These are phyloP conservation scores for Globisporangium apiculatum DNA, from an alignment of 352 stramenopile genomes.

Conservation along the genomic window DNA sequence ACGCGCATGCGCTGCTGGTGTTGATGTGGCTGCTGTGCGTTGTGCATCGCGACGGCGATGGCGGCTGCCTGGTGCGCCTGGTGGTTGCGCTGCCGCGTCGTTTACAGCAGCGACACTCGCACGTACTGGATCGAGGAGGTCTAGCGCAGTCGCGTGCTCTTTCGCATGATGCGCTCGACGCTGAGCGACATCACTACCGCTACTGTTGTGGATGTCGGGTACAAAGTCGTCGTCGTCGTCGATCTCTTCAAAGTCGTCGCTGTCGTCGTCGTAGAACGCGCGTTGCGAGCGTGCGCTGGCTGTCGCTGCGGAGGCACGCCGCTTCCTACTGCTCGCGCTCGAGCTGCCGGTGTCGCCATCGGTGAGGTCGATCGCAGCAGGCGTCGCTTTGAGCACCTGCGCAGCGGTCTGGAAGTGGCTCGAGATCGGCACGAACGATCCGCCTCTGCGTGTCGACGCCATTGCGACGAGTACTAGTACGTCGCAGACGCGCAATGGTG, in stretches of 20 bases:
- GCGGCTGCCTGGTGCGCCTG: constrained; percentile 10
- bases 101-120: background rate
- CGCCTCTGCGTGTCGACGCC: constrained; percentile 7
- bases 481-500: too few relatives aligned
- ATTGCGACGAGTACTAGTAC: background rate
- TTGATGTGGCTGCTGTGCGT: background rate
- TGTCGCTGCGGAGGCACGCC: background rate
- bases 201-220: constrained; percentile 20
- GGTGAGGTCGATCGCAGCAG: constrained; percentile 45
- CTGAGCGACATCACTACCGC: background rate
- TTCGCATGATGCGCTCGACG: background rate
- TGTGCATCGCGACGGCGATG: constrained; percentile 4
- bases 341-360: constrained; percentile 6
- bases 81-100: too few relatives aligned
- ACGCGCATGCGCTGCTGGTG: background rate
- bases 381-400: constrained; percentile 8
- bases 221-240: background rate
- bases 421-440: constrained; percentile 40
- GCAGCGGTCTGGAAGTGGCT: constrained; percentile 44
- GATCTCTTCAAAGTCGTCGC: constrained; percentile 18
- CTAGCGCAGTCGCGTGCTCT: constrained; percentile 20
- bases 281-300: background rate
- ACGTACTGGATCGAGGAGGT: constrained; percentile 27
- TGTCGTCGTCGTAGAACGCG: constrained; percentile 53
- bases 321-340: background rate